Conservation (phyloP, 2,329 filamentous ascomycete species). For the Pseudogymnoascus sp. region DNA sequence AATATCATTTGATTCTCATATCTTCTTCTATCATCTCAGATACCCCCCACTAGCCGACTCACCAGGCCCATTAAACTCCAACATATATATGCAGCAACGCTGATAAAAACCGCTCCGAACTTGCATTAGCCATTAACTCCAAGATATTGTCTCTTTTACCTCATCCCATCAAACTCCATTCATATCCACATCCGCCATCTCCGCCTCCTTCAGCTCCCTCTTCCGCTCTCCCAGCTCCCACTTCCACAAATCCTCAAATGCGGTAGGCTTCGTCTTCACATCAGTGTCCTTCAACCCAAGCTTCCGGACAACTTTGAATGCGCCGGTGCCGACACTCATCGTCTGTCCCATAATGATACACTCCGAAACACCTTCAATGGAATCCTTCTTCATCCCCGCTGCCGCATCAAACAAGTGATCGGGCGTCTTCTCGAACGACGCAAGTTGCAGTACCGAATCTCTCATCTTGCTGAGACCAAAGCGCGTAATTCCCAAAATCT, state of each 20-base stretch:
- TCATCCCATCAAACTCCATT: slow-evolving; percentile 3
- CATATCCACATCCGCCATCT: slow-evolving; percentile 7
- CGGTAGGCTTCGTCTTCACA: slow-evolving; percentile 44
- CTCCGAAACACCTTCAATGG: slow-evolving; percentile 88
- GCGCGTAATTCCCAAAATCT: slow-evolving; percentile 90
- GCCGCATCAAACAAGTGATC: slow-evolving; percentile 96
- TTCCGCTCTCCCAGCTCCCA: slow-evolving; percentile 26
- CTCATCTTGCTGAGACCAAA: slow-evolving; percentile 96
- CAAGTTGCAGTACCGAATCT: slow-evolving; percentile 86
- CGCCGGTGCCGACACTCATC: slow-evolving; percentile 83
- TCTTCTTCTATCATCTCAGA: background rate
- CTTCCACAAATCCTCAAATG: slow-evolving; percentile 65
- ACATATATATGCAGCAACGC: background rate
- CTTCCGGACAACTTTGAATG: slow-evolving; percentile 78
- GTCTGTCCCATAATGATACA: slow-evolving; percentile 98
- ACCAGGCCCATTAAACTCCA: background rate
- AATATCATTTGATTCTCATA: slow-evolving; percentile 9
- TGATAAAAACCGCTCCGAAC: background rate
- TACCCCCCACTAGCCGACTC: background rate
- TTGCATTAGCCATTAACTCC: background rate
- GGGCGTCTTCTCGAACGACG: slow-evolving; percentile 95
- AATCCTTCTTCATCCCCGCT: slow-evolving; percentile 82
- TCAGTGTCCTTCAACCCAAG: slow-evolving; percentile 58
- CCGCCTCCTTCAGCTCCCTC: slow-evolving; percentile 14
- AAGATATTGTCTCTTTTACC: background rate